Base-by-base conservation (phyloP, 345 rosid genomes). In the Gossypium turneri region DNA sequence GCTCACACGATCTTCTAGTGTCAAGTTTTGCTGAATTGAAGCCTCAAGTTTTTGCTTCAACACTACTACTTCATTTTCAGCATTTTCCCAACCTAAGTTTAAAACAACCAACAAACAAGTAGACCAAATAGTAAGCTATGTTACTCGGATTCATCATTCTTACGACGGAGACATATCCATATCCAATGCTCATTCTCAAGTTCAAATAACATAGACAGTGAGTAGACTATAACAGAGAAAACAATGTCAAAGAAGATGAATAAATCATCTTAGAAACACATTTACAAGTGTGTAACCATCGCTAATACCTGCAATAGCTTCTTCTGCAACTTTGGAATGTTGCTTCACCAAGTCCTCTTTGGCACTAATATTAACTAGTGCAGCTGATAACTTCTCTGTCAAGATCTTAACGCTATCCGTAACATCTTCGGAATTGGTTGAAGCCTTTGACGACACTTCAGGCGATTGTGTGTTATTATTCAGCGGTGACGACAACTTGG, bases 251-350 rank as follows among this genome's bases (percentile, higher is more conserved):
- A 27, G 15, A 73, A 77, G 34, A 48, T 17, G 27, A 53, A 19
- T 8, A 19, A 62, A 48, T 38, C 29, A 22, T 74, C 27, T 22
- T 27, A 27, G n/a, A 44, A 48, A 29, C 53, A 47, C 5, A 7
- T 24, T 73, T 38, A 9, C 15, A 24, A 55, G 4, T 8, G 56
- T 47, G 55, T 2, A 20, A 15, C 34, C 15, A n/a, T 7, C 52
- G 19, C 44, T n/a, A 20, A 67, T 87, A 94, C 97, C 98, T 73
- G 95, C 90, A 57, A 94, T 91, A 68, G 98, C 98, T 88, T 94
- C 98, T 84, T 94, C 98, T 0, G 98, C 97, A 73, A 94, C 97
- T 88, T 91, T 94, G 47, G 86, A 87, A 75, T 94, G 97, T 76
- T 94, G 98, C 77, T 91, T 91, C 68, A 91, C 94, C 75, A 94